Conservation (phyloP, 768 basidiomycete genomes). For the Rhizopogon vinicolor region DNA sequence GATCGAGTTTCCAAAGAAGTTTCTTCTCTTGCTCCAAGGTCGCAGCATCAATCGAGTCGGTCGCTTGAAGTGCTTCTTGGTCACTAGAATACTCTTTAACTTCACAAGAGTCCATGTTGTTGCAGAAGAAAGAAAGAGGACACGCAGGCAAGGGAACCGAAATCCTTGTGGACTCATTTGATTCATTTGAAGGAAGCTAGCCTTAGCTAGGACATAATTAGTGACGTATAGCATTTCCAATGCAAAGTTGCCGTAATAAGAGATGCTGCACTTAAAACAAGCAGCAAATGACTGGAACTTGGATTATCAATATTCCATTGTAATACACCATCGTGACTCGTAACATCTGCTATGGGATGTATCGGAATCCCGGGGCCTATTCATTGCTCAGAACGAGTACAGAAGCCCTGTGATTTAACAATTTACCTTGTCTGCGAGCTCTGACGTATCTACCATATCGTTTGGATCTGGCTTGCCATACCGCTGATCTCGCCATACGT, state of each 20-base stretch:
- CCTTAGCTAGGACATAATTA: too few relatives aligned
- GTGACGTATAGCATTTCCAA: too few relatives aligned
- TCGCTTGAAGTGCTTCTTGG: background rate
- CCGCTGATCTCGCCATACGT: slow-evolving; percentile 45
- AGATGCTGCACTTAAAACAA: too few relatives aligned
- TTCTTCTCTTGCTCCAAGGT: slow-evolving; percentile 33
- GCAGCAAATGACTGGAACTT: too few relatives aligned
- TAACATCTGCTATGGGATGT: slow-evolving; percentile 27
- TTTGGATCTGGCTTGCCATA: slow-evolving; percentile 47
- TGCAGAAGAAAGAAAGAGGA: background rate
- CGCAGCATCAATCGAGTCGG: background rate
- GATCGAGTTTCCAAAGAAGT: slow-evolving; percentile 56
- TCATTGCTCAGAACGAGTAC: background rate
- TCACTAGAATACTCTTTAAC: background rate
- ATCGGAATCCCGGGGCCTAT: slow-evolving; percentile 61
- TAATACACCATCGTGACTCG: too few relatives aligned
- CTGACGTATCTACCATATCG: slow-evolving; percentile 53
- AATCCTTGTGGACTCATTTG: too few relatives aligned
- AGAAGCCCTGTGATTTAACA: background rate
- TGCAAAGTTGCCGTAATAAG: background rate
- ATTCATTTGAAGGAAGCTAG: too few relatives aligned
- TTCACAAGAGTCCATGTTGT: background rate
- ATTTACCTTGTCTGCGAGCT: slow-evolving; percentile 61
- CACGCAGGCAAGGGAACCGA: background rate
- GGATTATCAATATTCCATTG: too few relatives aligned